These are phyloP conservation scores for Mycena leptocephala DNA, from an alignment of 768 basidiomycete genomes.

Conservation along the genomic window DNA sequence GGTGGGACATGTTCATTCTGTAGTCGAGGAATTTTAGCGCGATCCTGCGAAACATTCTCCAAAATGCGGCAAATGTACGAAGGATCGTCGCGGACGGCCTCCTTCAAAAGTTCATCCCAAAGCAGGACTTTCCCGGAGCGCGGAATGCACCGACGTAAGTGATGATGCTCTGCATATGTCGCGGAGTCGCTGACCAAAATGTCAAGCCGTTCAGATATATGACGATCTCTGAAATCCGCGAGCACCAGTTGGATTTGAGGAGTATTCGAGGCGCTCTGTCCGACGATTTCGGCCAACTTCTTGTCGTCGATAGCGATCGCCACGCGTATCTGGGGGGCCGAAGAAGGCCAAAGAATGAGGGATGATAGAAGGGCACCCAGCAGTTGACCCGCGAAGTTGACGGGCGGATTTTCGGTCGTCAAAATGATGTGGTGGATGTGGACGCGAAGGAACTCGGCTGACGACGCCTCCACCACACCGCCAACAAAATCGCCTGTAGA, in stretches of 20 bases:
- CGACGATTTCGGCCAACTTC: background rate
- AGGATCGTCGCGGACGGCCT: background rate
- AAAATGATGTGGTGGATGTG: background rate
- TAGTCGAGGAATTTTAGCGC: no score
- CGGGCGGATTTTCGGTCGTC: background rate
- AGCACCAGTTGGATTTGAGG: background rate
- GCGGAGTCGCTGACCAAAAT: background rate
- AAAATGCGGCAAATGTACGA: background rate
- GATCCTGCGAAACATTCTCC: no score
- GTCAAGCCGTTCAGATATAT: background rate
- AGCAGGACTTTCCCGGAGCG: background rate
- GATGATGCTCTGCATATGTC: background rate
- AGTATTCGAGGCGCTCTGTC: background rate
- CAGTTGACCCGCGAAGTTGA: background rate
- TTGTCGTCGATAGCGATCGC: background rate
- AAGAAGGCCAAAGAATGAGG: background rate
- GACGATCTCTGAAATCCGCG: background rate
- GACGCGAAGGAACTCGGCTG: background rate
- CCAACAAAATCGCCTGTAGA: background rate
- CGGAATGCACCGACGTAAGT: slow-evolving; percentile 13
- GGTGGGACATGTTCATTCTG: no score
- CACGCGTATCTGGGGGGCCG: background rate
- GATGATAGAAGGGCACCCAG: background rate
- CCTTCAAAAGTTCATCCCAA: slow-evolving; percentile 2
- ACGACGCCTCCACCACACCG: background rate